phyloP scores from a whole-genome alignment of 2,329 filamentous ascomycete species.

The Botryosphaeria dothidea region DNA sequence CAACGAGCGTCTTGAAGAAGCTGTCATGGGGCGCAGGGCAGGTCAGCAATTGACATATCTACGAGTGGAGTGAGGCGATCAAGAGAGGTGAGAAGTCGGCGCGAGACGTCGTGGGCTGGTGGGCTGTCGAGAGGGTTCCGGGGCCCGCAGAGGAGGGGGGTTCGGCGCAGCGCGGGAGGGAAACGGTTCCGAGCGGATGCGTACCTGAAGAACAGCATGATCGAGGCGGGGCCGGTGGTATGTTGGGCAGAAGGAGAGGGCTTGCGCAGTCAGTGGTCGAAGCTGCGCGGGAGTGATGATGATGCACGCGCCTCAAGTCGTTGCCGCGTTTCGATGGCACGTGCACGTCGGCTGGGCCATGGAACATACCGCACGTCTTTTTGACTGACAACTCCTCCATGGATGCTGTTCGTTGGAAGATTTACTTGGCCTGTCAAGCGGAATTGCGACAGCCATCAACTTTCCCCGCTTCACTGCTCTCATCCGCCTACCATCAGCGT shows the following conservation, averaged over 20 bases:
- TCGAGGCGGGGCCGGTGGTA: neutral
- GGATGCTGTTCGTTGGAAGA: too few species aligned
- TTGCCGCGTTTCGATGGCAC: neutral
- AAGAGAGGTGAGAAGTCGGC: neutral
- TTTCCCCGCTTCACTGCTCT: too few species aligned
- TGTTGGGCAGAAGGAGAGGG: neutral
- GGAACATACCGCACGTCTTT: too few species aligned
- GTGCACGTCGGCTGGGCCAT: neutral
- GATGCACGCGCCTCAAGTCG: neutral
- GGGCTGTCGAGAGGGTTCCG: too few species aligned
- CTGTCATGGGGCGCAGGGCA: constrained; percentile 44
- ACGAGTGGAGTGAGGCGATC: too few species aligned
- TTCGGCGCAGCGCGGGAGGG: neutral
- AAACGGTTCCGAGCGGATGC: neutral
- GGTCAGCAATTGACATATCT: too few species aligned
- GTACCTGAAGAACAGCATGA: constrained; percentile 57
- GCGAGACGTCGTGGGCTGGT: too few species aligned
- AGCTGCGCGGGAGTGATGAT: neutral
- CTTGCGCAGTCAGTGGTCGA: neutral
- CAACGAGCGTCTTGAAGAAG: constrained; percentile 99
- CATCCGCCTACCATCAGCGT: too few species aligned
- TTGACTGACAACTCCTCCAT: too few species aligned
- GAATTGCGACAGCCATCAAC: too few species aligned
- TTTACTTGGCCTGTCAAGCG: too few species aligned
- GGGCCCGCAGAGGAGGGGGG: neutral